Conservation (phyloP, 2,329 filamentous ascomycete species). For the Juglanconis oblonga region DNA sequence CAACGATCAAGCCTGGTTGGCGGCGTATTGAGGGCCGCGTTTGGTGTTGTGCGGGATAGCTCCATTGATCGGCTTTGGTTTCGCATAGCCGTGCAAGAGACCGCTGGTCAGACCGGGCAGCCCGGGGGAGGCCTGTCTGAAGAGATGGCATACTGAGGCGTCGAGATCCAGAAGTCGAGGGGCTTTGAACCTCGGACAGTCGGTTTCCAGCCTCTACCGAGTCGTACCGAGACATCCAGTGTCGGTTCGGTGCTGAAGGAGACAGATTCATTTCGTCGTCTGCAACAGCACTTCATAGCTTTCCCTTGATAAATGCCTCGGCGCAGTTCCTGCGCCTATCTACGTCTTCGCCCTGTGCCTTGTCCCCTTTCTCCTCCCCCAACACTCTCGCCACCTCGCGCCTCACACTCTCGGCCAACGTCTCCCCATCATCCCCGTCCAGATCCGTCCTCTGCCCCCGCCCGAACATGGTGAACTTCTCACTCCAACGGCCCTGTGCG, state of each 20-base stretch:
- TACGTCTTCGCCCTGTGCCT: slow-evolving; percentile 10
- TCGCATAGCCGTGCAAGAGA: neutral
- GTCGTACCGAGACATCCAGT: neutral
- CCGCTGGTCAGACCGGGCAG: too few species aligned
- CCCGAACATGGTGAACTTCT: slow-evolving; percentile 82
- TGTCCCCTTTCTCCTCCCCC: slow-evolving; percentile 34
- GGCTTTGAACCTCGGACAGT: too few species aligned
- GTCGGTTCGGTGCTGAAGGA: neutral
- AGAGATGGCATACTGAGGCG: too few species aligned
- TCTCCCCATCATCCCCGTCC: slow-evolving; percentile 69
- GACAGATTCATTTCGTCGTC: too few species aligned
- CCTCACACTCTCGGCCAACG: slow-evolving; percentile 55
- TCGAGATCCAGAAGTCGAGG: too few species aligned
- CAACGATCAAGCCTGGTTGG: neutral
- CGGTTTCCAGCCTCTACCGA: neutral
- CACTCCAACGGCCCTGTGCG: slow-evolving; percentile 49
- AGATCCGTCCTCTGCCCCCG: slow-evolving; percentile 69
- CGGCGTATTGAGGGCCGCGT: neutral
- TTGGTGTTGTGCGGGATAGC: neutral
- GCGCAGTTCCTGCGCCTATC: neutral
- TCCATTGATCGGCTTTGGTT: neutral
- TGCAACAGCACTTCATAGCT: slow-evolving; percentile 29
- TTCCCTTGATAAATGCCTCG: slow-evolving; percentile 28
- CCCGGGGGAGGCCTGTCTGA: too few species aligned
- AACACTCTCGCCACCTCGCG: slow-evolving; percentile 46